Conservation (phyloP, 352 stramenopile species). For the Globisporangium paroecandrum region DNA sequence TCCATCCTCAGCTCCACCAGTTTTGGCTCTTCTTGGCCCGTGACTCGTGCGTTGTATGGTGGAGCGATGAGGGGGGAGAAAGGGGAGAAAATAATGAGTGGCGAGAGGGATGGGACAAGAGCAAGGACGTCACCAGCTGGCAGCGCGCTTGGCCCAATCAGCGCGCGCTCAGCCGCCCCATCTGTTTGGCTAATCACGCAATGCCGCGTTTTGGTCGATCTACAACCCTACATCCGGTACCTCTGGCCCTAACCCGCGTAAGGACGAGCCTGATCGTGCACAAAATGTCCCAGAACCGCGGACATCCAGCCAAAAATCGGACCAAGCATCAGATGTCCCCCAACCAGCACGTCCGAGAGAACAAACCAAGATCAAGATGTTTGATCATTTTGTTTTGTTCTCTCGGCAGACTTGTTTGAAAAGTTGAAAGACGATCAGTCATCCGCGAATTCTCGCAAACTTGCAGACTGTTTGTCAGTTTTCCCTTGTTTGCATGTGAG, state of each 20-base stretch:
- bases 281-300: conserved; percentile 3
- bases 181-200: conserved; percentile 15
- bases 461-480: background rate
- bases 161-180: background rate
- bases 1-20: conserved; percentile 7
- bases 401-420: too few species aligned
- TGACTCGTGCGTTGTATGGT: conserved; percentile 6
- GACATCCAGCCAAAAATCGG: background rate
- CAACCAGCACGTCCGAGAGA: background rate
- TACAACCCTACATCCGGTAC: conserved; percentile 11
- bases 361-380: background rate
- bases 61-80: background rate
- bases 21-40: conserved; percentile 1
- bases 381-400: too few species aligned
- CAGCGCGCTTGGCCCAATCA: conserved; percentile 2
- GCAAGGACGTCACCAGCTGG: conserved; percentile 6
- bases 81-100: conserved; percentile 13
- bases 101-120: conserved; percentile 14
- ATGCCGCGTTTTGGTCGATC: conserved; percentile 6
- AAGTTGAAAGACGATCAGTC: background rate
- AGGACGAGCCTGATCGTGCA: background rate
- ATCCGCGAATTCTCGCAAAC: background rate
- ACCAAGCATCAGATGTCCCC: background rate
- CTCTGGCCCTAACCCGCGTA: background rate
- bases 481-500: background rate